These are phyloP conservation scores for Trichosphaerium sp. DNA, from an alignment of 78 protist species.

Conservation along the genomic window DNA sequence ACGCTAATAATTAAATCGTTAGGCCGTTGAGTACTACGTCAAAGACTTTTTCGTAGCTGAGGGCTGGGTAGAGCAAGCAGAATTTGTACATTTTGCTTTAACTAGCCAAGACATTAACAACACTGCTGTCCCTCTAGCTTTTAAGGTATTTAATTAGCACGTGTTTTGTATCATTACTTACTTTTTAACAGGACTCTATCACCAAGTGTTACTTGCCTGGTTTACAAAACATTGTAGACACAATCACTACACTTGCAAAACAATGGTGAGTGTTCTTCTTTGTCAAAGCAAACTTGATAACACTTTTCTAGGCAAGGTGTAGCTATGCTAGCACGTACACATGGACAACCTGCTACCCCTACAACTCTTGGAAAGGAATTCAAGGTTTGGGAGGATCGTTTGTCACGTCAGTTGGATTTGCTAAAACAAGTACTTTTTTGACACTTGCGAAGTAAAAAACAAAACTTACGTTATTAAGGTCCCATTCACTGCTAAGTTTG, in stretches of 20 bases:
- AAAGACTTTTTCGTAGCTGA: constrained; percentile 21
- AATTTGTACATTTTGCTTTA: constrained; percentile 62
- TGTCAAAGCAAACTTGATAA: background rate
- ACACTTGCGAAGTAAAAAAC: too few species aligned
- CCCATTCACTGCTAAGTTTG: constrained; percentile 49
- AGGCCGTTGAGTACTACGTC: constrained; percentile 67
- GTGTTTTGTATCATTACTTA: too few species aligned
- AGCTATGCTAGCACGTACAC: constrained; percentile 81
- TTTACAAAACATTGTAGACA: background rate
- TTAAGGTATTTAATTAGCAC: too few species aligned
- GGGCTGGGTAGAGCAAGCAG: constrained; percentile 11
- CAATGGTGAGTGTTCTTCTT: too few species aligned
- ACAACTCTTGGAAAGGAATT: constrained; percentile 80
- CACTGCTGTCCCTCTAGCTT: constrained; percentile 51
- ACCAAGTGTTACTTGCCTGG: constrained; percentile 2
- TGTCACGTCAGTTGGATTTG: constrained; percentile 22
- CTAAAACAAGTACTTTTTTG: constrained; percentile 3
- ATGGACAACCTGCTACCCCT: constrained; percentile 92
- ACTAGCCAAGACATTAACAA: constrained; percentile 71
- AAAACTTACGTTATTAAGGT: too few species aligned
- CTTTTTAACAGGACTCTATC: too few species aligned
- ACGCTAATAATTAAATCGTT: background rate
- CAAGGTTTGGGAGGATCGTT: constrained; percentile 54
- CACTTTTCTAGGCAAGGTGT: too few species aligned
- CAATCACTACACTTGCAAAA: constrained; percentile 5